Percentiles rank a stretch among this genome's conserved stretches.
phyloP scores from a whole-genome alignment of 2,329 filamentous ascomycete species.

The Clonostachys rosea region DNA sequence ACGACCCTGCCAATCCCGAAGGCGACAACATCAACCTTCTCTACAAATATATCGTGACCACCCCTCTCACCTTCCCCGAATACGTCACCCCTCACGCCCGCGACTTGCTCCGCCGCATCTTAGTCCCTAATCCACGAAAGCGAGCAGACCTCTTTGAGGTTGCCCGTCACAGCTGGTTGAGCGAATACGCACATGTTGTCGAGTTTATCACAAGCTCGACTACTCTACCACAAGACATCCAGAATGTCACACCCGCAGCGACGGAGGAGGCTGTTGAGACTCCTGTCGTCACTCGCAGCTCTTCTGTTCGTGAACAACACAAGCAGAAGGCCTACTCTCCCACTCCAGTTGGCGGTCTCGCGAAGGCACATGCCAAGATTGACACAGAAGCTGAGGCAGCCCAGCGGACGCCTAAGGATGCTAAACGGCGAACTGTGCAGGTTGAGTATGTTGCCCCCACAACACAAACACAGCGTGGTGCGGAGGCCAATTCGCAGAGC shows the following conservation, averaged over 20 bases:
- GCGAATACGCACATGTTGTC: conserved; percentile 94
- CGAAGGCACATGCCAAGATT: conserved; percentile 69
- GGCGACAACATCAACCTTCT: conserved; percentile 98
- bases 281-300: conserved; percentile 71
- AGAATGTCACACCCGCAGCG: conserved; percentile 65
- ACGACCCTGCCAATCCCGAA: conserved; percentile 96
- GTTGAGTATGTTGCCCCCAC: conserved; percentile 95
- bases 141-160: conserved; percentile 96
- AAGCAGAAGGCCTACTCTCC: conserved; percentile 57
- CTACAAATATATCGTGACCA: conserved; percentile 99
- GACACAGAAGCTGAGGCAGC: conserved; percentile 57
- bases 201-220: conserved; percentile 96
- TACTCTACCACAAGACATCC: conserved; percentile 80
- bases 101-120: conserved; percentile 85
- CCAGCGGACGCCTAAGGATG: conserved; percentile 69
- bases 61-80: conserved; percentile 94
- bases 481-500: conserved; percentile 18
- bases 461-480: conserved; percentile 75
- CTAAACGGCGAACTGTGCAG: conserved; percentile 91
- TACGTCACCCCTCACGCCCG: conserved; percentile 96
- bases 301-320: conserved; percentile 83
- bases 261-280: conserved; percentile 54
- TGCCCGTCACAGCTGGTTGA: conserved; percentile 95
- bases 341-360: conserved; percentile 56
- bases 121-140: conserved; percentile 92